A percentile compares a stretch with the other conserved stretches of the same genome.
These are phyloP conservation scores for Blastocrithidia nonstop DNA, from an alignment of 208 protist species.

Conservation along the genomic window DNA sequence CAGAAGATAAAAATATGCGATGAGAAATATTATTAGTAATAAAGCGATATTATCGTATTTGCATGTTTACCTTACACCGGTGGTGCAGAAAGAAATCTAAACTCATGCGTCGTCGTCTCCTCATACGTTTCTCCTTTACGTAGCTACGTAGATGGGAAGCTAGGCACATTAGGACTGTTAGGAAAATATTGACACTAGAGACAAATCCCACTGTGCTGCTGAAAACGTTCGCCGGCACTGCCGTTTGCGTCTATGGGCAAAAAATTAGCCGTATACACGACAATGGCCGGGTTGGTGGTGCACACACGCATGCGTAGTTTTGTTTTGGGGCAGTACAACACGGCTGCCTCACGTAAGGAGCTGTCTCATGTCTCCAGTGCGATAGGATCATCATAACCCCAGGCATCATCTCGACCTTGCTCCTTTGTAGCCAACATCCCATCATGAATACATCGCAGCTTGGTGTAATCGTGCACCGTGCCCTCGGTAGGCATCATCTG, in stretches of 20 bases:
- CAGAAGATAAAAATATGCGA: no score
- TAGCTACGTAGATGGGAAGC: constrained; percentile 41
- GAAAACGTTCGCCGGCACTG: constrained; percentile 34
- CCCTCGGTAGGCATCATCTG: constrained; percentile 18
- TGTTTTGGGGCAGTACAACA: constrained; percentile 42
- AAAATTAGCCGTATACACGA: constrained; percentile 53
- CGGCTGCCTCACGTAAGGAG: constrained; percentile 39
- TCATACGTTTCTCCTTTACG: constrained; percentile 44
- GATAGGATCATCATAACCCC: constrained; percentile 61
- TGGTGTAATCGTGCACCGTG: constrained; percentile 39
- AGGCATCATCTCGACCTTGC: constrained; percentile 13
- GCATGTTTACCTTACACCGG: no score
- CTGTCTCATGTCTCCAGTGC: constrained; percentile 60
- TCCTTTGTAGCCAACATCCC: constrained; percentile 28
- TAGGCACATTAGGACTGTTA: constrained; percentile 40
- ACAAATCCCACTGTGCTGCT: constrained; percentile 34
- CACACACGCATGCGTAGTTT: constrained; percentile 41
- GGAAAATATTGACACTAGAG: constrained; percentile 74
- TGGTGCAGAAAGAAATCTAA: constrained; percentile 20
- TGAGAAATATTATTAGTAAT: no score
- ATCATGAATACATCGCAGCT: constrained; percentile 18
- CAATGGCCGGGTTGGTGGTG: constrained; percentile 46
- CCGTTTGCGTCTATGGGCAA: constrained; percentile 35
- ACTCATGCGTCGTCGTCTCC: constrained; percentile 47
- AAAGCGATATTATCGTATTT: no score